Percentiles rank a stretch among this genome's conserved stretches.
phyloP scores from a whole-genome alignment of 768 basidiomycete species.

The Ramaria sp. region DNA sequence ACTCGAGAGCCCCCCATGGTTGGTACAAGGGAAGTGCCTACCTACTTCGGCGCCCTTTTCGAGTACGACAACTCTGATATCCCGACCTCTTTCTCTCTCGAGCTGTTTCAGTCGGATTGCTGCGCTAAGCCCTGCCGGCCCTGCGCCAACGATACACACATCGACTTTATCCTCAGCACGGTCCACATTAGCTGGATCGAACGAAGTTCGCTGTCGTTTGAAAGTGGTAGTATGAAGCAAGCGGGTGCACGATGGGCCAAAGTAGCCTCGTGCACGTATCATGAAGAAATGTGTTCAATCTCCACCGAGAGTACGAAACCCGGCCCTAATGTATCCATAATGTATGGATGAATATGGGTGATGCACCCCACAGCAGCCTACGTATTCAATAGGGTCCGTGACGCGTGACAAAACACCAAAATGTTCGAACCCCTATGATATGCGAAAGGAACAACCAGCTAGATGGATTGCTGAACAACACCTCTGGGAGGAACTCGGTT shows the following conservation, averaged over 20 bases:
- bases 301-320: too few relatives aligned
- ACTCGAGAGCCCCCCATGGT: background rate
- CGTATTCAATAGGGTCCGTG: too few relatives aligned
- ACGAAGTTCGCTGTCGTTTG: slow-evolving; percentile 11
- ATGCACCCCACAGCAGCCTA: too few relatives aligned
- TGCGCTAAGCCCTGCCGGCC: slow-evolving; percentile 92
- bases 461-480: too few relatives aligned
- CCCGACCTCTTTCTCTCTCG: slow-evolving; percentile 56
- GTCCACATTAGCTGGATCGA: slow-evolving; percentile 57
- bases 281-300: background rate
- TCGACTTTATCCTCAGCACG: slow-evolving; percentile 88
- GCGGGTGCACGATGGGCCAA: background rate
- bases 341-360: too few relatives aligned
- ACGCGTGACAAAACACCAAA: too few relatives aligned
- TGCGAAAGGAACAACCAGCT: too few relatives aligned
- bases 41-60: slow-evolving; percentile 94
- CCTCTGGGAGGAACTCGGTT: too few relatives aligned
- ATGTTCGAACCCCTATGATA: too few relatives aligned
- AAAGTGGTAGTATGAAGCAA: background rate
- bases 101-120: slow-evolving; percentile 94
- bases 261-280: background rate
- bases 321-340: too few relatives aligned
- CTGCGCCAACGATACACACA: slow-evolving; percentile 94
- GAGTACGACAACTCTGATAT: slow-evolving; percentile 84
- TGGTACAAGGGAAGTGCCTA: slow-evolving; percentile 26